These are phyloP conservation scores for Solanum ossicruentum DNA, from an alignment of 257 asterid species.

Conservation along the genomic window DNA sequence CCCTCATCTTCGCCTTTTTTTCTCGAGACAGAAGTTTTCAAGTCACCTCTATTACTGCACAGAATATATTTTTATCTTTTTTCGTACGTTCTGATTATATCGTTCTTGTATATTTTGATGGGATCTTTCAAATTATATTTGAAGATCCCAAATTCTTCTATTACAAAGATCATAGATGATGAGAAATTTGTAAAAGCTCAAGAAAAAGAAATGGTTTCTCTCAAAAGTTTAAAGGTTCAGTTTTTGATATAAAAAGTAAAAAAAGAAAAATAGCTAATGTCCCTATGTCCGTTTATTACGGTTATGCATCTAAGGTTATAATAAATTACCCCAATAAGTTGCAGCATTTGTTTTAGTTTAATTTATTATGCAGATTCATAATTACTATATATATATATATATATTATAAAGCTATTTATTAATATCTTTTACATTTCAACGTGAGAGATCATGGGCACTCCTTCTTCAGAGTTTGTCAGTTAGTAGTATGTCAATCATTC, in stretches of 20 bases:
- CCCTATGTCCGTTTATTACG: not conserved
- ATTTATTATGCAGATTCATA: not conserved
- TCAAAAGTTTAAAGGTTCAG: not conserved
- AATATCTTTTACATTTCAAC: not conserved
- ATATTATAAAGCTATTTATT: not conserved
- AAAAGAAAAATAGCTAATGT: not conserved
- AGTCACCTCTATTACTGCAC: not conserved
- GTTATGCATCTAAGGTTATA: not conserved
- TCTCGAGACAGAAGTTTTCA: not conserved
- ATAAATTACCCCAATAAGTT: not conserved
- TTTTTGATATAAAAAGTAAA: not conserved
- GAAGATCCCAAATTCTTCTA: not conserved
- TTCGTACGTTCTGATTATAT: no score
- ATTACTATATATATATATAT: not conserved
- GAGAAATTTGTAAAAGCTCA: not conserved
- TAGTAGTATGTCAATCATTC: not conserved
- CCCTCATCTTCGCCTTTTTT: not conserved
- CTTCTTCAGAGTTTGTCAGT: not conserved
- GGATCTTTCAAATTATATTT: not conserved
- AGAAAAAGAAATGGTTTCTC: not conserved
- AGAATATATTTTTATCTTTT: no score
- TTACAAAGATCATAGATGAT: not conserved
- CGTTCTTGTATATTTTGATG: not conserved
- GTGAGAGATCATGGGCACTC: not conserved
- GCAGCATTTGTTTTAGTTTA: not conserved